Evolutionary conservation across 306 rosid species (phyloP).

Genomic region (Vigna unguiculata): DNA sequence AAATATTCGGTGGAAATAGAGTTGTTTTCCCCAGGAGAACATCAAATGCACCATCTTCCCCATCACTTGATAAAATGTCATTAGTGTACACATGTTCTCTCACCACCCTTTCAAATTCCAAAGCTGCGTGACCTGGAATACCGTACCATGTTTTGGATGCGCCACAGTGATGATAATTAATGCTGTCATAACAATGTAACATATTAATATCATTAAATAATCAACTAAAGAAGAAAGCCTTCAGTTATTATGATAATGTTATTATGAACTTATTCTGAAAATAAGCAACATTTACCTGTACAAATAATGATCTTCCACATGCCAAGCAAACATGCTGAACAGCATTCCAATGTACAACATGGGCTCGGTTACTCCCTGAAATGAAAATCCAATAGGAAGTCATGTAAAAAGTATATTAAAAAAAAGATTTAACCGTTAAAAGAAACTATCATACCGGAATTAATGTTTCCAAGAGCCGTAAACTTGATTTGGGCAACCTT

Average conservation of each 20-base stretch:
- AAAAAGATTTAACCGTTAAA: constrained; percentile 20
- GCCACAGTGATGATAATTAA: constrained; percentile 95
- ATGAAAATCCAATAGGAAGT: constrained; percentile 44
- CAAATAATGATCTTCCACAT: constrained; percentile 95
- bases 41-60: constrained; percentile 97
- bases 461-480: constrained; percentile 80
- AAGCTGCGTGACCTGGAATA: constrained; percentile 89
- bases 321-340: constrained; percentile 99
- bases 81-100: constrained; percentile 81
- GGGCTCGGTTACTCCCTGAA: constrained; percentile 96
- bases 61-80: constrained; percentile 79
- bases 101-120: constrained; percentile 88
- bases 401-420: constrained; percentile 15
- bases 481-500: constrained; percentile 77
- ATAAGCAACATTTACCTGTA: constrained; percentile 67
- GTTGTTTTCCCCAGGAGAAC: constrained; percentile 93
- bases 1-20: constrained; percentile 86
- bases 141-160: constrained; percentile 99
- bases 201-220: constrained; percentile 37
- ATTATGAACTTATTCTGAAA: neutral
- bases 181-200: constrained; percentile 61
- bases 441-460: constrained; percentile 74
- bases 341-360: constrained; percentile 99
- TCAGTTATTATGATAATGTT: constrained; percentile 17
- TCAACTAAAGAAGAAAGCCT: constrained; percentile 25